Conservation (phyloP, 2,329 filamentous ascomycete genomes). For the Calonectria honghensis region DNA sequence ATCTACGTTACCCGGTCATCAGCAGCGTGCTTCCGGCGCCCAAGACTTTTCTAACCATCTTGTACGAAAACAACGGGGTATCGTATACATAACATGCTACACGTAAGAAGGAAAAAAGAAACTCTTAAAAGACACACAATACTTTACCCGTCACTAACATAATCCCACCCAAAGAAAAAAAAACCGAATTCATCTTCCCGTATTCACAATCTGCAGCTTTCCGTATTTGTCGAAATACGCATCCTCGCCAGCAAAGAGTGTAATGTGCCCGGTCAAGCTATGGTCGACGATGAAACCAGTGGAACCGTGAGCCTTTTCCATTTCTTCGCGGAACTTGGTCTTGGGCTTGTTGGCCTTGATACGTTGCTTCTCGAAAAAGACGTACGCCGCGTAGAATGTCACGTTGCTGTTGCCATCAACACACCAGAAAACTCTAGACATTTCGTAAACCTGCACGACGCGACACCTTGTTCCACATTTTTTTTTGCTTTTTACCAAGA, state of each 20-base stretch:
- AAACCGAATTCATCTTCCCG: not conserved
- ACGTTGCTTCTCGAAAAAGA: slow-evolving; percentile 76
- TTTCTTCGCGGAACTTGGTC: slow-evolving; percentile 68
- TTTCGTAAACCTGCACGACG: not conserved
- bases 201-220: slow-evolving; percentile 37
- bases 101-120: not conserved
- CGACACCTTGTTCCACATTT: slow-evolving; percentile 4
- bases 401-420: slow-evolving; percentile 68
- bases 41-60: not conserved
- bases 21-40: not conserved
- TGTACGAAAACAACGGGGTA: not conserved
- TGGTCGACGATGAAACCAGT: slow-evolving; percentile 53
- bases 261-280: slow-evolving; percentile 39
- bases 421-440: not conserved
- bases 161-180: not conserved
- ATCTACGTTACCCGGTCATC: not conserved
- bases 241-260: slow-evolving; percentile 34
- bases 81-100: not conserved
- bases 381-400: slow-evolving; percentile 73
- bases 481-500: not conserved
- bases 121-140: not conserved
- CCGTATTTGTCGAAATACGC: slow-evolving; percentile 50
- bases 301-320: slow-evolving; percentile 64
- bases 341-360: slow-evolving; percentile 72
- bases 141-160: no score